Evolutionary conservation across 1,139 yeast species (phyloP).

Genomic region (Chernovozyma sophiae-reginae): DNA sequence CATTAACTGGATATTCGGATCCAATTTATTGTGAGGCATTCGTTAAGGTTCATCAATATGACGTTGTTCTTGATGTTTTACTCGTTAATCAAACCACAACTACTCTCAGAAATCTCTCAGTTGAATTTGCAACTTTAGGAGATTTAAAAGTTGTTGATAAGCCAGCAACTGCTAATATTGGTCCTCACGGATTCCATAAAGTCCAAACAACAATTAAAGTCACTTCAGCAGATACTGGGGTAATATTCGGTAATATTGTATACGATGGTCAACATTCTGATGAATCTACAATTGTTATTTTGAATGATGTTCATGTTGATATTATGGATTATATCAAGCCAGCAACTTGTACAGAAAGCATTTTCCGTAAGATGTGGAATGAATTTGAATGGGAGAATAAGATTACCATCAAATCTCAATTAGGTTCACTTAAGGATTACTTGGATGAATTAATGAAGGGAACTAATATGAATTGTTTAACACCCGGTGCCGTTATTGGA

Average conservation of each 20-base stretch:
- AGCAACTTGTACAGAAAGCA: constrained; percentile 80
- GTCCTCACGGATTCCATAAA: constrained; percentile 94
- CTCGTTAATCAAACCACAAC: constrained; percentile 91
- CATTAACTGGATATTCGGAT: constrained; percentile 94
- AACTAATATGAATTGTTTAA: constrained; percentile 91
- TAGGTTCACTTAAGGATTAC: constrained; percentile 70
- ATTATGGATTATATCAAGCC: constrained; percentile 98
- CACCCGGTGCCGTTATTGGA: constrained; percentile 84
- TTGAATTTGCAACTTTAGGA: constrained; percentile 95
- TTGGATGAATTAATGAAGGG: constrained; percentile 73
- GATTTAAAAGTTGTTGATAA: constrained; percentile 92
- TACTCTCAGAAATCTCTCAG: constrained; percentile 86
- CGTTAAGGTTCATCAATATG: constrained; percentile 92
- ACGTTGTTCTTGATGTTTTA: constrained; percentile 89
- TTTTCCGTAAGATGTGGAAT: constrained; percentile 97
- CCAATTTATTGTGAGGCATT: constrained; percentile 98
- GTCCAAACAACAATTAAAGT: constrained; percentile 88
- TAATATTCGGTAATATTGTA: constrained; percentile 93
- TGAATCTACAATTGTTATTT: constrained; percentile 83
- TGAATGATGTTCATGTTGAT: constrained; percentile 93
- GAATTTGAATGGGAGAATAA: constrained; percentile 99
- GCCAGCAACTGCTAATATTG: constrained; percentile 89
- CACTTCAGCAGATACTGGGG: constrained; percentile 96
- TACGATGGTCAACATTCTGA: constrained; percentile 95
- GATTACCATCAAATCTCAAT: constrained; percentile 77